These are phyloP conservation scores for Phytopythium vexans DNA, from an alignment of 352 stramenopile species.

Conservation along the genomic window DNA sequence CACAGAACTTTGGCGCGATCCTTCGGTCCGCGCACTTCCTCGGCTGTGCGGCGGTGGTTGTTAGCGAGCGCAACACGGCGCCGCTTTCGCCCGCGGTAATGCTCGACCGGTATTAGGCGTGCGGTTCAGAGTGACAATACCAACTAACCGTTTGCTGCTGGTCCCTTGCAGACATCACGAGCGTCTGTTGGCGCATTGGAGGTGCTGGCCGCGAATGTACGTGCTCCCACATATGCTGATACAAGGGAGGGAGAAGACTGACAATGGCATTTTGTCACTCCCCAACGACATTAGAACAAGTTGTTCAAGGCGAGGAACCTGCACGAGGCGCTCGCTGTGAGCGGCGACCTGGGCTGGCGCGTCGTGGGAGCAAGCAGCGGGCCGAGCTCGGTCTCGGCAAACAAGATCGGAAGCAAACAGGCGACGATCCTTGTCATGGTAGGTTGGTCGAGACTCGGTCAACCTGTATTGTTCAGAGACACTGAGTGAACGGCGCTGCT, in stretches of 20 bases:
- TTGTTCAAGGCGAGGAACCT: conserved; percentile 67
- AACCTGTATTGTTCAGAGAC: not conserved
- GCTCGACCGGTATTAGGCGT: not conserved
- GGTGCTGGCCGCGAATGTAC: conserved; percentile 72
- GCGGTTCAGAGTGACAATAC: not conserved
- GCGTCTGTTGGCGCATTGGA: conserved; percentile 72
- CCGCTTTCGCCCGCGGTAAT: conserved; percentile 63
- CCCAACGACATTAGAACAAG: conserved; percentile 30
- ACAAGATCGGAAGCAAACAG: conserved; percentile 35
- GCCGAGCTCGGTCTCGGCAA: conserved; percentile 63
- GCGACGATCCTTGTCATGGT: conserved; percentile 86
- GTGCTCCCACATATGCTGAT: not conserved
- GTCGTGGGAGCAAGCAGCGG: conserved; percentile 71
- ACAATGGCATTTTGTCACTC: not conserved
- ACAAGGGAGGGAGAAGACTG: too few relatives aligned
- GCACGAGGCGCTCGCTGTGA: conserved; percentile 63
- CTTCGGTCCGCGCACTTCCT: conserved; percentile 79
- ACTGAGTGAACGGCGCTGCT: not conserved
- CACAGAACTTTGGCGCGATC: conserved; percentile 72
- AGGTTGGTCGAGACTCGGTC: not conserved
- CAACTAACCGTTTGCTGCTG: not conserved
- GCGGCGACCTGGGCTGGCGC: conserved; percentile 64
- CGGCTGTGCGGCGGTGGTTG: conserved; percentile 55
- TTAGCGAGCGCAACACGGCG: conserved; percentile 71
- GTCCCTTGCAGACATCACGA: conserved; percentile 39